Evolutionary conservation across 495 filamentous ascomycete genomes (phyloP).

Genomic region (Geopyxis carbonaria): DNA sequence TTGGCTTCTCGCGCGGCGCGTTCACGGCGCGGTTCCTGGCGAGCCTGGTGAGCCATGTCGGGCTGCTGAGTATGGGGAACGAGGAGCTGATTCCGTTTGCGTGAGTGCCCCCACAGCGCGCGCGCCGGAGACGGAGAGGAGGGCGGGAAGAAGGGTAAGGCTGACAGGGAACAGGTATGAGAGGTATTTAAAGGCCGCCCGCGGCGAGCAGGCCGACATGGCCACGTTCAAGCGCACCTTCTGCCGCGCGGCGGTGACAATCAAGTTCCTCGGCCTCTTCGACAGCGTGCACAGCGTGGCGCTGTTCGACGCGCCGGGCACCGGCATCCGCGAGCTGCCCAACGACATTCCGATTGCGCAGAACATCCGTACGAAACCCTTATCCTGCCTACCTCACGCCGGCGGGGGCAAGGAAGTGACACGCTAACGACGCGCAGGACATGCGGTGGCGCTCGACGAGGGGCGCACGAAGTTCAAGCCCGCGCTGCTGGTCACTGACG

Average conservation of each 20-base stretch:
- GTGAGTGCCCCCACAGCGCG: not conserved
- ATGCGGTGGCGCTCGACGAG: constrained; percentile 33
- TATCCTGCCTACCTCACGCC: no score
- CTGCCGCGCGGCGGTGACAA: constrained; percentile 25
- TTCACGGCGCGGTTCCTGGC: constrained; percentile 36
- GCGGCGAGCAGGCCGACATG: constrained; percentile 22
- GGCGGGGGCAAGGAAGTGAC: no score
- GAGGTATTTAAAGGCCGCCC: constrained; percentile 9
- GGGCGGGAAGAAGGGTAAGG: constrained; percentile 1
- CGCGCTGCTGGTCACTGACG: constrained; percentile 14
- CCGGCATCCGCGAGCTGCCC: not conserved
- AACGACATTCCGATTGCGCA: constrained; percentile 13
- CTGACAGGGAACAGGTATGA: constrained; percentile 7
- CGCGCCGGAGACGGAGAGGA: not conserved
- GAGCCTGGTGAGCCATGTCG: constrained; percentile 31
- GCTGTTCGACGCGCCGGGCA: constrained; percentile 19
- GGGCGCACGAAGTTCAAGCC: constrained; percentile 31
- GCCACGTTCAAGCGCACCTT: constrained; percentile 29
- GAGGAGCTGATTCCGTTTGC: constrained; percentile 28
- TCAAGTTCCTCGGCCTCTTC: constrained; percentile 31
- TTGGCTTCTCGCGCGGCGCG: constrained; percentile 35
- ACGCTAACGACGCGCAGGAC: no score
- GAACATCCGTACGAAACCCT: constrained; percentile 27
- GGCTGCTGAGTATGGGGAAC: constrained; percentile 32
- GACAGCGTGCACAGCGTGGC: constrained; percentile 32